phyloP scores from a whole-genome alignment of 768 basidiomycete species.

The Podaxis sp. region DNA sequence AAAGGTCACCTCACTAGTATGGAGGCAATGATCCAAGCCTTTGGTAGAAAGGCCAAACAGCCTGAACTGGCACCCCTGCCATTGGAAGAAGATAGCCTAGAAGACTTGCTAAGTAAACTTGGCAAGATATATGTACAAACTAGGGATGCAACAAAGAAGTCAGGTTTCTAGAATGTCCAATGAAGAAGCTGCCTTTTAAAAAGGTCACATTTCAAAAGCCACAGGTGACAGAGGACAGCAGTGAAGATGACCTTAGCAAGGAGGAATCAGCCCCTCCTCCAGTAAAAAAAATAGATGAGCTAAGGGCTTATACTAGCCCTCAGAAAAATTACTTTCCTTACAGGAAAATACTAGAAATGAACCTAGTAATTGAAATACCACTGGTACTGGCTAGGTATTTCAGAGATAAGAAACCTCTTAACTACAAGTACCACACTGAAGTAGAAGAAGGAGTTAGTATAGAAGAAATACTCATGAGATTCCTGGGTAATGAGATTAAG shows the following conservation, averaged over 20 bases:
- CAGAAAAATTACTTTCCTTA: background rate
- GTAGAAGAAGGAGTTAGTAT: background rate
- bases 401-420: background rate
- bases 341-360: background rate
- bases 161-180: conserved; percentile 12
- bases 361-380: conserved; percentile 2
- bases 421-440: too few relatives aligned
- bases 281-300: too few relatives aligned
- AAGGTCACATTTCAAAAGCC: background rate
- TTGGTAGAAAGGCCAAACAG: too few relatives aligned
- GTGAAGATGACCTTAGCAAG: too few relatives aligned
- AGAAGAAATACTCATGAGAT: too few relatives aligned
- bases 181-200: conserved; percentile 9
- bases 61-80: too few relatives aligned
- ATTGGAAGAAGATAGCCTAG: background rate
- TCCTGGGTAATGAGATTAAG: background rate
- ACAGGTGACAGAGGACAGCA: background rate
- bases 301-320: too few relatives aligned
- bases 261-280: too few relatives aligned
- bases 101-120: background rate
- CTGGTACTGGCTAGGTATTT: background rate
- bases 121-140: background rate
- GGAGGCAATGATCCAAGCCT: background rate
- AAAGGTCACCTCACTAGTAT: background rate
- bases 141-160: background rate